Evolutionary conservation across 2,329 filamentous ascomycete species (phyloP), one percentile per base, ranked within the genome.

Genomic region (Huntiella abstrusa): DNA sequence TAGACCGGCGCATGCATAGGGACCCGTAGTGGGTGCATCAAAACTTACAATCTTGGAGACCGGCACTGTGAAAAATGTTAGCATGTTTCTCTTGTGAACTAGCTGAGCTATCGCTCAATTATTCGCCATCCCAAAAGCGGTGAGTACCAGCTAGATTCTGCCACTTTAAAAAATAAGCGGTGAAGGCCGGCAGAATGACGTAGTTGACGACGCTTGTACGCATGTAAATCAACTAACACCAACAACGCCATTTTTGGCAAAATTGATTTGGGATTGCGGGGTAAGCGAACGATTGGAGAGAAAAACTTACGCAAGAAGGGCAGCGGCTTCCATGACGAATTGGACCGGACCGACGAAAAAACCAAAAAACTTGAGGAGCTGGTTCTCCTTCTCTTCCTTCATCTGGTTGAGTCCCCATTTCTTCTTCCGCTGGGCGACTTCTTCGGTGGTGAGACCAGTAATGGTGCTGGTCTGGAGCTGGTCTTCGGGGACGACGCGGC

Each of bases 261-360:
- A 33, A 33, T 43, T 43, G 28, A 15, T 15, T 13, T 41, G 8
- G 15, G 17, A 10, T 8, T 19, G 33, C 7, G 4, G 8, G 15
- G 40, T 3, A 12, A 13, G 2, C 32, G 38, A 5, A 17, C 8
- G n/a, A 57, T 91, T 82, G 63, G 82, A 64, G 37, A 92, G 75
- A 75, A 93, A 75, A 75, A 82, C 83, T 51, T 80, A 83, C 59
- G 85, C 84, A 49, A 92, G 72, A 57, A 87, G 69, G 54, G 81
- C 81, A 51, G 83, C 82, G 62, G 75, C 71, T 77, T 88, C 83
- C 85, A 93, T 93, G 60, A 93, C 85, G 63, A 88, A 88, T 61
- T 92, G 85, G 54, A 93, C 88, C 16, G 86, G 86, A 53, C 86
- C 86, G 47, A 91, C 68, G 62, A 92, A 92, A 67, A 83, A 91